Evolutionary conservation across 148 eudicot species (phyloP).

Genomic region (Talinum fruticosum): DNA sequence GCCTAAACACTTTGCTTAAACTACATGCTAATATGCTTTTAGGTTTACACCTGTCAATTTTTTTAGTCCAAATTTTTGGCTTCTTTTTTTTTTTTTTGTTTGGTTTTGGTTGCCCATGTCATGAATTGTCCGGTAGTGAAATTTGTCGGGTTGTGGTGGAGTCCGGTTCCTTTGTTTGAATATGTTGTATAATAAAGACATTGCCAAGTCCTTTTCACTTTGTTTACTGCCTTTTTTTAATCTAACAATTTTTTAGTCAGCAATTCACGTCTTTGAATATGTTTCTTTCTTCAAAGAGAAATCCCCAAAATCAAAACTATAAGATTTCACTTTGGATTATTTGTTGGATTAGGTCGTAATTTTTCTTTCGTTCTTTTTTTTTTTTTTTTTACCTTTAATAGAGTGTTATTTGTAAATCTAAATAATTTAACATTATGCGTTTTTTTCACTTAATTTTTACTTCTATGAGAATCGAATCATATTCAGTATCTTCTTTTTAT

Average conservation of each 20-base stretch:
- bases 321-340: not conserved
- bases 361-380: no score
- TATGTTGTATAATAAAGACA: conserved; percentile 29
- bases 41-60: conserved; percentile 15
- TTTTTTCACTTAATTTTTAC: no score
- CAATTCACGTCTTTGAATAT: conserved; percentile 17
- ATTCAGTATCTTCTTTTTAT: no score
- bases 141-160: conserved; percentile 26
- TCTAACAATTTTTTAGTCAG: conserved; percentile 1
- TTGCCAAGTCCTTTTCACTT: conserved; percentile 35
- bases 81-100: conserved; percentile 4
- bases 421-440: no score
- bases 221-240: conserved; percentile 12
- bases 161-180: conserved; percentile 30
- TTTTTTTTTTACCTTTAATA: no score
- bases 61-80: not conserved
- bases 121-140: conserved; percentile 19
- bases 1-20: conserved; percentile 33
- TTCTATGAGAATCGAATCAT: no score
- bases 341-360: not conserved
- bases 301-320: no score
- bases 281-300: not conserved
- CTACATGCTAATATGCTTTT: conserved; percentile 27
- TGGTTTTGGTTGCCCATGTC: conserved; percentile 21
- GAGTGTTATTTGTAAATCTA: no score